Evolutionary conservation across 208 protist species (phyloP), one percentile per base, ranked within the genome.

Genomic region (Trypanosoma grayi): DNA sequence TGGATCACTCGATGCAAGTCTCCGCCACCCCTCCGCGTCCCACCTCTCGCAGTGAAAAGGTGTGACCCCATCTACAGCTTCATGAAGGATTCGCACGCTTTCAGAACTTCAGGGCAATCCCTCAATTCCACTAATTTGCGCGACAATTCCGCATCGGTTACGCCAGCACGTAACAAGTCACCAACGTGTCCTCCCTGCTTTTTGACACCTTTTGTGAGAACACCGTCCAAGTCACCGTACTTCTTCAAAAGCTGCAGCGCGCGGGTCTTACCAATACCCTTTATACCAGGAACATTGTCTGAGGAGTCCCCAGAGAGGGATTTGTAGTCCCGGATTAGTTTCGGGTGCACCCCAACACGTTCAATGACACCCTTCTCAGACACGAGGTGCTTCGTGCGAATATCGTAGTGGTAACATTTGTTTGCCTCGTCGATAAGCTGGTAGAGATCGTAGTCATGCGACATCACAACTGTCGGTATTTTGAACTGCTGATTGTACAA

Each of bases 371-470:
- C 65, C 57, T 81, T 84, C 67, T 95, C 85, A 34, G 81, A 90
- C 11, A 95, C 81, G 20, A 95, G 72, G 52, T 89, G 83, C 68
- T 93, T 92, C 11, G 90, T 92, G 39, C 90, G 83, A 41, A 93
- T 87, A 55, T 95, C 86, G 67, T 88, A 95, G 60, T 93, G 70
- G 68, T 90, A 92, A 47, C 67, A 84, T 55, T 66, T 81, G 46
- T 74, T 66, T 36, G 59, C 48, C 33, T 95, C 84, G 61, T 95
- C 84, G 6, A 95, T 81, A 28, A 95, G 78, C 54, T 95, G 90
- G 60, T 90, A 93, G 36, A 95, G 77, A 34, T 95, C 90, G 51
- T 89, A 85, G 64, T 95, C 90, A 70, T 95, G 90, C 25, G 90
- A 93, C 66, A 93, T 84, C 0, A 95, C 78, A 11, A 93, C 80